A percentile compares a stretch with the other conserved stretches of the same genome.
phyloP scores from a whole-genome alignment of 306 rosid genomes.

The Betula pendula region DNA sequence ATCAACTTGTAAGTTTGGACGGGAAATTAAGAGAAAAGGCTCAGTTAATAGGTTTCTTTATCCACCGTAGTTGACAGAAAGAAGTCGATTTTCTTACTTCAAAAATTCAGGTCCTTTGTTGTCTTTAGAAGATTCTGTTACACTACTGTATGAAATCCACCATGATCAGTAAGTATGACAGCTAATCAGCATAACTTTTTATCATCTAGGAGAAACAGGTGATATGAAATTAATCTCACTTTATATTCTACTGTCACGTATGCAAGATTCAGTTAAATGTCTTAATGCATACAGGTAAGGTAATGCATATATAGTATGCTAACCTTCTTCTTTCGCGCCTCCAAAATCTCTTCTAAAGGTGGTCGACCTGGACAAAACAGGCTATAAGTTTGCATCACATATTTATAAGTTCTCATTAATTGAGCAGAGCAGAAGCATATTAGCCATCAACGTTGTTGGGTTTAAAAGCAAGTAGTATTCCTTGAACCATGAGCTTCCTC shows the following conservation, averaged over 20 bases:
- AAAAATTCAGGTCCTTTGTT: too few relatives aligned
- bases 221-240: background rate
- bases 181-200: background rate
- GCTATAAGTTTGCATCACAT: background rate
- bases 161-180: too few relatives aligned
- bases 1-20: background rate
- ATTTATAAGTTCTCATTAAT: background rate
- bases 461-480: background rate
- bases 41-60: background rate
- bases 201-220: background rate
- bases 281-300: background rate
- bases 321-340: slow-evolving; percentile 72
- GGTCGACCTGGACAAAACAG: slow-evolving; percentile 65
- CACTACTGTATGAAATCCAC: too few relatives aligned
- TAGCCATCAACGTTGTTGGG: background rate
- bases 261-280: background rate
- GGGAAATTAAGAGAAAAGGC: background rate
- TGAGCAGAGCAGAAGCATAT: background rate
- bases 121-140: too few relatives aligned
- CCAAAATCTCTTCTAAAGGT: slow-evolving; percentile 71
- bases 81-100: too few relatives aligned
- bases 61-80: background rate
- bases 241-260: background rate
- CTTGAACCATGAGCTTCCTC: too few relatives aligned
- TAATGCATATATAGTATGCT: slow-evolving; percentile 7